A percentile compares a stretch with the other conserved stretches of the same genome.
These are phyloP conservation scores for Chloranthus sessilifolius DNA, from an alignment of 164 flowering plant genomes.

Conservation along the genomic window DNA sequence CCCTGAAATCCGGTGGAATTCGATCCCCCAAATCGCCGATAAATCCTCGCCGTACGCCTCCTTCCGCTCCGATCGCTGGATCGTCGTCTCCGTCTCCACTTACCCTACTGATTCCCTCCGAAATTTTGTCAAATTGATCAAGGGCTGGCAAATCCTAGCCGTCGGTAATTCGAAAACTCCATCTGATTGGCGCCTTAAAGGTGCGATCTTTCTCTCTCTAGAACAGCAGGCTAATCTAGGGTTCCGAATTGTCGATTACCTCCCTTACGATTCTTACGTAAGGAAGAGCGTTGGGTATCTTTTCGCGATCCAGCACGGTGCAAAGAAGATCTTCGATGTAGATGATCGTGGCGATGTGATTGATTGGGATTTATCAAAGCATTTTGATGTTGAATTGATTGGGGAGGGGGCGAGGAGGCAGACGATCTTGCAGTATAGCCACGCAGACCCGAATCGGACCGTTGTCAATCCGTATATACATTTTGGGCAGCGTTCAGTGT, in stretches of 20 bases:
- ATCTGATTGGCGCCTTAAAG: constrained; percentile 78
- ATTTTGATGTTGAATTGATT: constrained; percentile 84
- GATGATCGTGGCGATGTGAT: constrained; percentile 89
- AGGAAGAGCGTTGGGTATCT: constrained; percentile 86
- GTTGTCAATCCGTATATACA: constrained; percentile 91
- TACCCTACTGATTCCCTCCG: constrained; percentile 60
- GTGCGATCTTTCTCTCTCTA: constrained; percentile 75
- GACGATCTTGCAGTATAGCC: constrained; percentile 76
- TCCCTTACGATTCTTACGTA: constrained; percentile 85
- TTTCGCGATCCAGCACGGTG: constrained; percentile 97
- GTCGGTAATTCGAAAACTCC: constrained; percentile 78
- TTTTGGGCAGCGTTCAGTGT: constrained; percentile 95
- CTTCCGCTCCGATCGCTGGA: constrained; percentile 81
- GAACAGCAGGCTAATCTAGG: constrained; percentile 75
- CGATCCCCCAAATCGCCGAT: constrained; percentile 42
- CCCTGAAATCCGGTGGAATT: constrained; percentile 53
- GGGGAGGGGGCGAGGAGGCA: constrained; percentile 81
- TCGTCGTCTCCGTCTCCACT: constrained; percentile 69
- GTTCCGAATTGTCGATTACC: constrained; percentile 61
- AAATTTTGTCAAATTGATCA: constrained; percentile 50
- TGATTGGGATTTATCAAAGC: constrained; percentile 72
- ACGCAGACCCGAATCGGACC: constrained; percentile 71
- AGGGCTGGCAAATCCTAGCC: constrained; percentile 93
- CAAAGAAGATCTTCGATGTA: constrained; percentile 82
- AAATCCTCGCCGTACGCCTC: constrained; percentile 44